Evolutionary conservation across 768 basidiomycete genomes (phyloP).

Genomic region (Boletus coccyginus): DNA sequence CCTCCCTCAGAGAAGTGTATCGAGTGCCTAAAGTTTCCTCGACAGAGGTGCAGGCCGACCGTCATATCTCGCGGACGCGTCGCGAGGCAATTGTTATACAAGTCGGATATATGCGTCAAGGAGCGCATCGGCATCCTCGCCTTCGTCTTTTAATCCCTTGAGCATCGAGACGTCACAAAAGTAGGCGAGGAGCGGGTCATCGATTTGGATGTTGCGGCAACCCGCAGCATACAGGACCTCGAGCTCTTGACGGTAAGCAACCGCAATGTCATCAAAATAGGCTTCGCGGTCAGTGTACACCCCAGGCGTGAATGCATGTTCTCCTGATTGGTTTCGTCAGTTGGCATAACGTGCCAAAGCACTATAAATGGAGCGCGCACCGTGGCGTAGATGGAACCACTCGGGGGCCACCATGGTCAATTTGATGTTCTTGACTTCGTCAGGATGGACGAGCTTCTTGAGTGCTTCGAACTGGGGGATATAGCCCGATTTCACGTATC

Average conservation of each 20-base stretch:
- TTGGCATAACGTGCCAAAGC: neutral
- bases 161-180: conserved; percentile 62
- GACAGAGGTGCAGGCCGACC: conserved; percentile 43
- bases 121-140: conserved; percentile 59
- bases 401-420: conserved; percentile 69
- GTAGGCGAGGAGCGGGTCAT: conserved; percentile 52
- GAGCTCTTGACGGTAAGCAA: conserved; percentile 46
- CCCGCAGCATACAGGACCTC: conserved; percentile 44
- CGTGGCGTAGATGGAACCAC: conserved; percentile 70
- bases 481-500: conserved; percentile 59
- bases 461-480: conserved; percentile 60
- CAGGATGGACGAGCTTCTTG: conserved; percentile 52
- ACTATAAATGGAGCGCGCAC: conserved; percentile 27
- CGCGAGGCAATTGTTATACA: conserved; percentile 38
- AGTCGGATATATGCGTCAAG: conserved; percentile 55
- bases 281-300: conserved; percentile 35
- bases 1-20: conserved; percentile 46
- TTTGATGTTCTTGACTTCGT: conserved; percentile 68
- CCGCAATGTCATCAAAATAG: conserved; percentile 48
- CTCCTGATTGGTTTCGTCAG: conserved; percentile 9
- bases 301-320: conserved; percentile 26
- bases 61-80: conserved; percentile 39
- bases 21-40: conserved; percentile 35
- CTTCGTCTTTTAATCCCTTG: conserved; percentile 55
- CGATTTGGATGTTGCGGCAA: conserved; percentile 42